These are phyloP conservation scores for Mucor velutinosus DNA, from an alignment of 371 early-diverging fungal genomes.

Conservation along the genomic window DNA sequence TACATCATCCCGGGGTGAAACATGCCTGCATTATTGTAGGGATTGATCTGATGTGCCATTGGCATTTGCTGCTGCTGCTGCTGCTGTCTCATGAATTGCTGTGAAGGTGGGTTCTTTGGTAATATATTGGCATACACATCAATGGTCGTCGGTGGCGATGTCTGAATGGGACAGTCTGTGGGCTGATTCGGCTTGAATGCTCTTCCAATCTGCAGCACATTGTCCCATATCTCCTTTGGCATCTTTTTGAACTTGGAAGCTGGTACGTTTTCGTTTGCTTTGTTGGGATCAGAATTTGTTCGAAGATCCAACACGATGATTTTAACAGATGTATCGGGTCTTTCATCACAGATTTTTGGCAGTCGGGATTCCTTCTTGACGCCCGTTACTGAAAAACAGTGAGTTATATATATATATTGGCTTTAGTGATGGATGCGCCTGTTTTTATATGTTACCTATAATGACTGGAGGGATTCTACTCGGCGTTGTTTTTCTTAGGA, in stretches of 20 bases:
- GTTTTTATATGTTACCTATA: conserved; percentile 39
- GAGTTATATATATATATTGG: not conserved
- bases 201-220: conserved; percentile 2
- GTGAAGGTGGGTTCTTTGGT: not conserved
- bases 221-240: conserved; percentile 19
- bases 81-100: not conserved
- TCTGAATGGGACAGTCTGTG: conserved; percentile 15
- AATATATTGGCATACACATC: conserved; percentile 19
- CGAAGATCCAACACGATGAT: conserved; percentile 25
- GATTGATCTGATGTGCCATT: not conserved
- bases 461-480: conserved; percentile 40
- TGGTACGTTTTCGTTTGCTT: conserved; percentile 10
- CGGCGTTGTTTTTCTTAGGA: conserved; percentile 38
- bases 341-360: conserved; percentile 20
- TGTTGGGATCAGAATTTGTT: conserved; percentile 8
- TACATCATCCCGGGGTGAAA: conserved; percentile 13
- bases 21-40: not conserved
- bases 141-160: conserved; percentile 3
- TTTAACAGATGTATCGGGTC: conserved; percentile 14
- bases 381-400: conserved; percentile 18
- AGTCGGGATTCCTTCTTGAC: conserved; percentile 13
- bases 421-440: no score
- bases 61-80: not conserved
- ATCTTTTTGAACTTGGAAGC: conserved; percentile 20
- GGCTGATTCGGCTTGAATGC: conserved; percentile 12